phyloP scores from a whole-genome alignment of 306 rosid genomes.

The Leucaena leucocephala region DNA sequence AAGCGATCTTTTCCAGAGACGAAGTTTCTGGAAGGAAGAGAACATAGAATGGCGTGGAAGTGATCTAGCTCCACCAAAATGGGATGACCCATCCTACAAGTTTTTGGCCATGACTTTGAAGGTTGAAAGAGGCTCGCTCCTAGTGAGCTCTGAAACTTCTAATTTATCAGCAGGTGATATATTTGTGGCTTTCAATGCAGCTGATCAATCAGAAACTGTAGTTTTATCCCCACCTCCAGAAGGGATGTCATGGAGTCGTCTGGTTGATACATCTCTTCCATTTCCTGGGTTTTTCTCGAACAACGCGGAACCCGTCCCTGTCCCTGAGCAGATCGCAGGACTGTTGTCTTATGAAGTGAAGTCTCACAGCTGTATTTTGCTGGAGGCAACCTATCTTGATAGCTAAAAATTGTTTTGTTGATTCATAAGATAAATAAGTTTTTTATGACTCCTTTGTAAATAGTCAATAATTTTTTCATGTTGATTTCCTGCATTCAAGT shows the following conservation, averaged over 20 bases:
- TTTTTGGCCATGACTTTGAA: slow-evolving; percentile 79
- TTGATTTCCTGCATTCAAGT: background rate
- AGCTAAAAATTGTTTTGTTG: slow-evolving; percentile 18
- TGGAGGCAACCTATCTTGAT: slow-evolving; percentile 57
- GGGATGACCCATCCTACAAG: slow-evolving; percentile 79
- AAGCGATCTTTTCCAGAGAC: slow-evolving; percentile 66
- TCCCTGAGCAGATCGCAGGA: slow-evolving; percentile 44
- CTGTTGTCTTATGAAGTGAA: slow-evolving; percentile 54
- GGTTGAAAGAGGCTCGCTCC: slow-evolving; percentile 44
- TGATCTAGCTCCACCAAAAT: slow-evolving; percentile 63
- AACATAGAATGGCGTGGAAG: slow-evolving; percentile 78
- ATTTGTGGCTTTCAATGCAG: slow-evolving; percentile 72
- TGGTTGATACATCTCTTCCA: slow-evolving; percentile 86
- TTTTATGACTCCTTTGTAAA: background rate
- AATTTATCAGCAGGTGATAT: slow-evolving; percentile 51
- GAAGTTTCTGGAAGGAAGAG: slow-evolving; percentile 69
- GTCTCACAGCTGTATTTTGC: slow-evolving; percentile 71
- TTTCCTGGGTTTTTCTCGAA: slow-evolving; percentile 76
- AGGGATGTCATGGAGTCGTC: slow-evolving; percentile 64
- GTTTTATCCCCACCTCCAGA: slow-evolving; percentile 59
- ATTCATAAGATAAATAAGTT: background rate
- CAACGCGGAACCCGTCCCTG: slow-evolving; percentile 50
- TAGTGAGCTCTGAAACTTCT: slow-evolving; percentile 35
- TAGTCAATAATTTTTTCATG: background rate
- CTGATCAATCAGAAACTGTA: slow-evolving; percentile 57